Base-by-base conservation (phyloP, 768 basidiomycete genomes). In the Rhodotorula kratochvilovae region DNA sequence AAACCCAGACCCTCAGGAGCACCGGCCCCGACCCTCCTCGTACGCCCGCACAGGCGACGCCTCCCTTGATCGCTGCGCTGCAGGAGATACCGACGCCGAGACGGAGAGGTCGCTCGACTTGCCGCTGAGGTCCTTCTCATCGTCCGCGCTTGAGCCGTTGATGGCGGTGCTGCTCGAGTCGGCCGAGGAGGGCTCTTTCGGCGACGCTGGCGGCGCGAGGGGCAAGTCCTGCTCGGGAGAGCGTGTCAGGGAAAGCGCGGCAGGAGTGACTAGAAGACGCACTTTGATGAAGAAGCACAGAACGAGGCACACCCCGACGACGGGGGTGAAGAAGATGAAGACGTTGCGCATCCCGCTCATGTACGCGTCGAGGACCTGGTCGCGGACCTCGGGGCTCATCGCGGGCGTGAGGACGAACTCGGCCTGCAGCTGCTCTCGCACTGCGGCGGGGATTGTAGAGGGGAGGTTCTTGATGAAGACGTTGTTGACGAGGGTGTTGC, bases 401-500 rank as follows among this genome's bases (percentile, higher is more conserved):
- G 10, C 23, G 42, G 16, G 48, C 21, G 74, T 63, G 6, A 75
- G 58, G 57, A 55, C 39, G 6, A 70, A 63, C 48, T 72, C 65
- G 46, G 31, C 29, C 16, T 53, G 33, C 12, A 75, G 62, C 42
- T 48, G 68, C 12, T 42, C 53, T 2, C 50, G 45, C 23, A 71
- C 46, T 13, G 33, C 68, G 50, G 21, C 72, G 33, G 42, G 66
- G 29, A 61, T 48, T 19, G 46, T 68, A 66, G 42, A 58, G 13
- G 63, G 64, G 11, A 63, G 68, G 42, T 25, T 60, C 27, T 36
- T 67, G 61, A 51, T 21, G 60, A 79, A 71, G 17, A 73, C 53
- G 62, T 77, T 78, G 62, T 80, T 77, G 67, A 78, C 76, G 25
- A 80, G 76, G 2, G 80, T 77, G 69, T 79, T 79, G 39, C 73